Base-by-base conservation (phyloP, 768 basidiomycete species). In the Asterophora parasitica region DNA sequence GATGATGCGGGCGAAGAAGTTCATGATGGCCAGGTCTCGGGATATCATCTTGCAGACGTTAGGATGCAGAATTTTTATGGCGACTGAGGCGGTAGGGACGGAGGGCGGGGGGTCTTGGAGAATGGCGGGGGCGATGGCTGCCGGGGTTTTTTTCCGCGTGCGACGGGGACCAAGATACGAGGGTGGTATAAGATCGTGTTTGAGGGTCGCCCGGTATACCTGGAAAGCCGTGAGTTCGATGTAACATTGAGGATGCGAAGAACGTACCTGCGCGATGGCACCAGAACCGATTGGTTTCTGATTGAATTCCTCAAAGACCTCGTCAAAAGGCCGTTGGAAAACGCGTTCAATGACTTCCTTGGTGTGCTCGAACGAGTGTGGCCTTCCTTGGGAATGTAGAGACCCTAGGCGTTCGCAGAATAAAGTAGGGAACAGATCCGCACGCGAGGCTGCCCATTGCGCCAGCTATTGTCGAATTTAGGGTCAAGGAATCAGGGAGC, bases 391-490 rank as follows among this genome's bases (percentile, higher is more conserved):
- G 1, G 96, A 98, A 63, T 99, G 96, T 15, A 97, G 73, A 38
- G 82, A 78, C 27, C 89, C 90, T 55, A 99, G 73, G 49, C 79
- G 78, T 46, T 88, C 79, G 65, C 96, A 99, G 15, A 99, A 80
- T 10, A 80, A 65, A 16, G 83, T 73, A 2, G 96, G 92, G 68
- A 99, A 98, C 2, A 99, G 73, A 65, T 99, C 96, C 33, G 85
- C 88, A 30, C 96, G 81, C 12, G 94, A 93, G 11, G 88, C 96
- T 6, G 96, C 96, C 96, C 96, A 99, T 78, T 99, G 96, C 4
- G 92, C 88, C 46, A 99, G 78, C 92, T 94, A 26, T 43, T 35
- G 34, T 55, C 39, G 44, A 50, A 46, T 44, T 61, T 30, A 60
- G 44, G 38, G 39, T 11, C 51, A 28, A 33, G 38, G 52, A 32